Evolutionary conservation across 129 eudicot genomes (phyloP), one percentile per base, ranked within the genome.

Genomic region (Glebionis coronaria): DNA sequence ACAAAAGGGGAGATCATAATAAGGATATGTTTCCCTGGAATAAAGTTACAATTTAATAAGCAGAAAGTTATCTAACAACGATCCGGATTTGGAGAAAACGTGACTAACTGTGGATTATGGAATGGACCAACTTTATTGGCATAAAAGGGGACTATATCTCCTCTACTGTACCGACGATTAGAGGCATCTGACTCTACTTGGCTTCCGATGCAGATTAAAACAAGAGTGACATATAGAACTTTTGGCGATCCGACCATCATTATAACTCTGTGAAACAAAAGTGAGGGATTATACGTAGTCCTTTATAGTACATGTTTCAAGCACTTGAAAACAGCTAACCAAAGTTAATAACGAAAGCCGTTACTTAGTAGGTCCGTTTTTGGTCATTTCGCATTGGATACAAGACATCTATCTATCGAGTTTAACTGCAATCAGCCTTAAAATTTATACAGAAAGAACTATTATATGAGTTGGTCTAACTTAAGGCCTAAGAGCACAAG

Each of bases 71-170:
- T 12, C n/a, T 19, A 16, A 51, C 28, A 42, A 56, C 27, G 23
- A 40, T 52, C 19, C 35, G 3, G 12, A 14, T 28, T 0, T 8
- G 9, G 44, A 50, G 35, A 9, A 52, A 14, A 65, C 14, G 69
- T 19, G 54, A 49, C 63, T 14, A 68, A 73, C 82, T 63, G 56
- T 12, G 80, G 31, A 46, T 81, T 81, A 29, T 1, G 1, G 21
- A 11, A 77, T 15, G 82, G 86, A 55, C 72, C 80, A 44, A 78
- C 71, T 75, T 56, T 76, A 66, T 79, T 63, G 46, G 81, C 85
- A 72, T 76, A 81, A 31, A 81, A 71, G 65, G 81, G 85, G 51
- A 81, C 68, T n/a, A 31, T 11, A 65, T 82, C 86, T 49, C 83
- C 80, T 3, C 52, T 25, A 44, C 44, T 47, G 46, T 73, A 82